A percentile compares a stretch with the other conserved stretches of the same genome.
phyloP scores from a whole-genome alignment of 805 yeast genomes.

The Diddensiella santjacobensis region DNA sequence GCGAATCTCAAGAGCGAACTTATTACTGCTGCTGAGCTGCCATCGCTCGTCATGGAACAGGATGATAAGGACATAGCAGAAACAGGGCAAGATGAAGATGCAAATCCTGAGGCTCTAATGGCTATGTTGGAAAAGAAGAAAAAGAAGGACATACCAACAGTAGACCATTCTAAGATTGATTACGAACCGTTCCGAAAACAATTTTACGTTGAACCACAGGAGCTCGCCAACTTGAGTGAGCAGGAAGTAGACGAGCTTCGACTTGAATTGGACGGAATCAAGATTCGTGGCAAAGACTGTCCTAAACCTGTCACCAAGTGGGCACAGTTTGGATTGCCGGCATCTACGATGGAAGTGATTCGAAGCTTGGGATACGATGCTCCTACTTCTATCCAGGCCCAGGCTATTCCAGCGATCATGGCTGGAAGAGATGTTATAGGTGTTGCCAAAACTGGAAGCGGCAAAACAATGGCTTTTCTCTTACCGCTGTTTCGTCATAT shows the following conservation, averaged over 20 bases:
- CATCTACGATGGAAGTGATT: constrained; percentile 51
- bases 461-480: constrained; percentile 86
- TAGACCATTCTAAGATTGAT: constrained; percentile 43
- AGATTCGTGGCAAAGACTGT: constrained; percentile 53
- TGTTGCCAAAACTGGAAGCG: constrained; percentile 95
- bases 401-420: constrained; percentile 88
- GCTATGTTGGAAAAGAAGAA: constrained; percentile 36
- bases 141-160: constrained; percentile 48
- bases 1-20: constrained; percentile 3
- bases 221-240: constrained; percentile 43
- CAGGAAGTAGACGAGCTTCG: constrained; percentile 58
- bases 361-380: constrained; percentile 46
- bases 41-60: constrained; percentile 16
- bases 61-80: constrained; percentile 24
- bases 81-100: constrained; percentile 27
- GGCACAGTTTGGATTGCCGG: constrained; percentile 77
- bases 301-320: constrained; percentile 70
- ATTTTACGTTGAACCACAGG: constrained; percentile 61
- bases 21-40: constrained; percentile 3
- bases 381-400: constrained; percentile 89
- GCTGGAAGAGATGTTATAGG: constrained; percentile 87
- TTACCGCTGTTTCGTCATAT: constrained; percentile 83
- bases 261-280: constrained; percentile 56
- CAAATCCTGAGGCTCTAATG: constrained; percentile 31
- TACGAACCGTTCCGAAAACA: constrained; percentile 55